Base-by-base conservation (phyloP, 495 filamentous ascomycete species). In the Trichoderma orchidacearum region DNA sequence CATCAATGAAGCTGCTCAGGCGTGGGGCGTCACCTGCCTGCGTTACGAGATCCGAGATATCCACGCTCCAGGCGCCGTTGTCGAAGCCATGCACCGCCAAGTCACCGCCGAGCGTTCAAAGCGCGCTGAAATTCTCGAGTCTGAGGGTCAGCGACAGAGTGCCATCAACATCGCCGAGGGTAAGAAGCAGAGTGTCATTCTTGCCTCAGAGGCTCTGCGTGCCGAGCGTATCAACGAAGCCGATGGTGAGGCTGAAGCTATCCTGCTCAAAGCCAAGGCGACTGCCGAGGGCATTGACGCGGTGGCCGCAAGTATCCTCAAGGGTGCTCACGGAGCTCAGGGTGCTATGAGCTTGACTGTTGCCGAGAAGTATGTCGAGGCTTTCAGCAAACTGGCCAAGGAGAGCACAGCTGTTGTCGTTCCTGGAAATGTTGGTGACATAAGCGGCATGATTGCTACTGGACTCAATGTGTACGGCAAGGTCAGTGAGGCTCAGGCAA, bases 121-220 rank as follows among this genome's bases (percentile, higher is more conserved):
- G 78, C 85, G 93, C 31, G 93, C 93, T 54, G 93, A 98, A 74
- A 98, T 98, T 60, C 75, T 98, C 15, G 93, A 98, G 54, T 91
- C 86, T 2, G 93, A 98, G 59, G 93, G 93, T 61, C 94, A 97
- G 71, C 76, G 93, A 30, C 93, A 98, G 75, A 87, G 81, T 61
- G 94, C 93, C 5, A 98, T 98, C 76, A 98, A 98, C 70, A 95
- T 98, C 61, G 93, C 93, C 54, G 93, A 98, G 73, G 93, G 93
- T 58, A 77, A 86, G 67, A 98, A 98, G 72, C 93, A 96, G 76
- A 86, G 81, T 59, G 91, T 95, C 25, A 97, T 98, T 60, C 76
- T 98, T 13, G 94, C 94, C 0, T 95, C 89, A 2, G 93, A 98
- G 73, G 93, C 94, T n/a, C 66, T 92, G 65, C 82, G 81, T 55